Base-by-base conservation (phyloP, 2,329 filamentous ascomycete genomes). In the Cladosporium sphaerospermum region DNA sequence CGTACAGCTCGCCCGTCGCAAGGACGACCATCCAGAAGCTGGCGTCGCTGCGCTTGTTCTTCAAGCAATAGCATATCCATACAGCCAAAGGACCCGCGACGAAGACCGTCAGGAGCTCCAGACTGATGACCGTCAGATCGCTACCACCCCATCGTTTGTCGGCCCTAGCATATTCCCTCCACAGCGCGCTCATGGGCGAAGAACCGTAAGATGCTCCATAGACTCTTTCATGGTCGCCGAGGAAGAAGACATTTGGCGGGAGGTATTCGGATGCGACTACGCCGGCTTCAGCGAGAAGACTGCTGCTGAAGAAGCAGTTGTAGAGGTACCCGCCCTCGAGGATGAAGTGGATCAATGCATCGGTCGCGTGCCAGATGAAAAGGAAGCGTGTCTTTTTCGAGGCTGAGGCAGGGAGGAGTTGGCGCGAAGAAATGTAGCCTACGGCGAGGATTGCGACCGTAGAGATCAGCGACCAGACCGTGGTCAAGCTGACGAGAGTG, bases 281-380 rank as follows among this genome's bases (percentile, higher is more conserved):
- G 7, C 57, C 39, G 33, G 62, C 57, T n/a, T 61, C 62, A 2
- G 63, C 13, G 37, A 69, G 69, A 7, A 75, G 70, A 37, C 80
- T 67, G 63, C 75, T 83, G 60, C 78, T 78, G 78, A 90, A 92
- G 79, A 97, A 95, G 75, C 89, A 95, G 73, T 95, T 89, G 78
- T 90, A 96, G 19, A 96, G 82, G 71, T 89, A 97, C 64, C 83
- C 86, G 51, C 89, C 91, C 74, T 97, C 92, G 68, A 97, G 86
- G 68, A 89, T 77, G 71, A 95, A 83, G 75, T 99, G 93, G 64
- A 91, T 92, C 41, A 96, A 79, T 32, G 89, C 89, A 70, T 96
- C 91, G 73, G 95, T 95, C 36, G 88, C 80, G 74, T 96, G 91
- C 92, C 92, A 96, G 72, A 95, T 81, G 78, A 96, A 96, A 59